Conservation (phyloP, 73 alveolate species). For the Paramecium bursaria region DNA sequence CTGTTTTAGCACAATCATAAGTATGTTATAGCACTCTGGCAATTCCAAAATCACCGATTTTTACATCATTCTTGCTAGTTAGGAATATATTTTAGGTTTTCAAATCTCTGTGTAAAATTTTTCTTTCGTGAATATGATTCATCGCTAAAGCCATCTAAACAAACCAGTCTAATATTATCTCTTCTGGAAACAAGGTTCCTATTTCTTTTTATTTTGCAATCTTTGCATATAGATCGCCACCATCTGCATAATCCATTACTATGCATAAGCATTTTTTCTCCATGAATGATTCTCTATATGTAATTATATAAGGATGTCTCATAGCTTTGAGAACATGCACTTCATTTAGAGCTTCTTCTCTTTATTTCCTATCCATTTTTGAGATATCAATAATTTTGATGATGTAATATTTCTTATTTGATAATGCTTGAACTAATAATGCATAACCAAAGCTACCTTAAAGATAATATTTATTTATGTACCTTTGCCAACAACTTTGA, state of each 20-base stretch:
- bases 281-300: constrained; percentile 92
- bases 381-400: constrained; percentile 90
- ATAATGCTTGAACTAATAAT: constrained; percentile 81
- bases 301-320: constrained; percentile 95
- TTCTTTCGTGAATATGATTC: constrained; percentile 96
- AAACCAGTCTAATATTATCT: constrained; percentile 96
- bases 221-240: constrained; percentile 96
- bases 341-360: constrained; percentile 91
- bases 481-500: constrained; percentile 88
- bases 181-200: constrained; percentile 86
- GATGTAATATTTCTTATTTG: constrained; percentile 80
- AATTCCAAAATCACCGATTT: constrained; percentile 97
- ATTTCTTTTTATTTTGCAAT: constrained; percentile 87
- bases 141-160: constrained; percentile 97
- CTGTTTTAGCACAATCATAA: constrained; percentile 97
- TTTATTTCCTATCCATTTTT: constrained; percentile 86
- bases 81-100: constrained; percentile 97
- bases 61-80: constrained; percentile 90
- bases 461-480: constrained; percentile 25
- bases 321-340: constrained; percentile 89
- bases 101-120: constrained; percentile 96
- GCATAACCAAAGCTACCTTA: constrained; percentile 94
- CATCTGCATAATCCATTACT: constrained; percentile 99
- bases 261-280: constrained; percentile 93
- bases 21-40: constrained; percentile 94